Evolutionary conservation across 768 basidiomycete genomes (phyloP).

Genomic region (Hygrophorus pudorinus): DNA sequence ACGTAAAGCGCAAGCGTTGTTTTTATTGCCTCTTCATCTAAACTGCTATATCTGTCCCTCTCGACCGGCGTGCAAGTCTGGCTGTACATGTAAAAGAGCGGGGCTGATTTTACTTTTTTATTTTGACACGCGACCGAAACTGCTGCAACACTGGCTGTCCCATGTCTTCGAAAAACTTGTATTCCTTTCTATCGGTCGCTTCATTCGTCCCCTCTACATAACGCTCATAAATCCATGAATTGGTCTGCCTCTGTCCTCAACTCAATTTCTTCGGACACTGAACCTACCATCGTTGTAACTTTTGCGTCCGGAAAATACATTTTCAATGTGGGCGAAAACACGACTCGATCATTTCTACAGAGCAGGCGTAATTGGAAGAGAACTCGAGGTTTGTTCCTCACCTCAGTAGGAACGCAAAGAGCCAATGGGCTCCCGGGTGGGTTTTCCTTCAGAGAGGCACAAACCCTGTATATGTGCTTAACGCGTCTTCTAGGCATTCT

Average conservation of each 20-base stretch:
- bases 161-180: slow-evolving; percentile 11
- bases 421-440: slow-evolving; percentile 67
- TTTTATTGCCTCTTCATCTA: too few species aligned
- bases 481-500: slow-evolving; percentile 44
- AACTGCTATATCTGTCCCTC: too few species aligned
- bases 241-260: slow-evolving; percentile 59
- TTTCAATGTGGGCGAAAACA: slow-evolving; percentile 82
- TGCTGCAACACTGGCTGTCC: too few species aligned
- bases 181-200: neutral
- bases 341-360: slow-evolving; percentile 65
- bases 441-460: slow-evolving; percentile 9
- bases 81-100: too few species aligned
- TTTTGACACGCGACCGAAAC: too few species aligned
- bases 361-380: slow-evolving; percentile 56
- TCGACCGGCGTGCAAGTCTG: too few species aligned
- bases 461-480: slow-evolving; percentile 1
- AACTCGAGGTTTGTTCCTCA: slow-evolving; percentile 64
- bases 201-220: neutral
- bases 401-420: slow-evolving; percentile 50
- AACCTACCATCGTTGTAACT: slow-evolving; percentile 63
- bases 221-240: slow-evolving; percentile 26
- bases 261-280: slow-evolving; percentile 62
- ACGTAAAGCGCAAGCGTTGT: too few species aligned
- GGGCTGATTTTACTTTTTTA: too few species aligned
- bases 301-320: slow-evolving; percentile 79